phyloP scores from a whole-genome alignment of 2,329 filamentous ascomycete species.

The Cladophialophora psammophila region DNA sequence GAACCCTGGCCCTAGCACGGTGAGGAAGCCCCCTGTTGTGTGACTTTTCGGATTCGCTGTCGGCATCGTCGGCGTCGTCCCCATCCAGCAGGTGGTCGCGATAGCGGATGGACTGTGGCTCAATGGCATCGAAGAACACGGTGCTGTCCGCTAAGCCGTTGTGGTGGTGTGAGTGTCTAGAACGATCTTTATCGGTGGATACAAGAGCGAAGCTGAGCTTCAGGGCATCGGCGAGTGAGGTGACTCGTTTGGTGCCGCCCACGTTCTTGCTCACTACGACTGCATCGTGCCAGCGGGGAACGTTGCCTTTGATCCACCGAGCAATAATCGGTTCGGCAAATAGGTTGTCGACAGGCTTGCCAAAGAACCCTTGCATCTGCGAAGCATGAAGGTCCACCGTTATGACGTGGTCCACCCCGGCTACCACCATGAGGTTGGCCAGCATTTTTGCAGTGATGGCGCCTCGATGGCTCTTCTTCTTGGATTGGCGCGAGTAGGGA shows the following conservation, averaged over 20 bases:
- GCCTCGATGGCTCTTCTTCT: conserved; percentile 97
- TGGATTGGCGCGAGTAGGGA: conserved; percentile 98
- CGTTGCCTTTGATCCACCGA: conserved; percentile 91
- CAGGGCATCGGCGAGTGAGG: conserved; percentile 90
- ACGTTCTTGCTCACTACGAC: conserved; percentile 99
- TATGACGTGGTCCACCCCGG: conserved; percentile 95
- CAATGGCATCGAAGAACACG: conserved; percentile 72
- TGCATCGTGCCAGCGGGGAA: conserved; percentile 80
- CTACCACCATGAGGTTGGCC: conserved; percentile 90
- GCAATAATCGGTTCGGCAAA: conserved; percentile 95
- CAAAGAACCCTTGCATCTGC: conserved; percentile 99
- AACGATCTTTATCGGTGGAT: conserved; percentile 74
- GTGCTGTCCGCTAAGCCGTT: conserved; percentile 78
- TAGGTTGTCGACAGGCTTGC: conserved; percentile 95
- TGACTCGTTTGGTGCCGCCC: conserved; percentile 95
- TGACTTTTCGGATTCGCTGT: conserved; percentile 43
- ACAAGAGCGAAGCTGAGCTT: conserved; percentile 99
- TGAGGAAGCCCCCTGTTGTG: conserved; percentile 20
- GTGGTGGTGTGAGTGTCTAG: conserved; percentile 47
- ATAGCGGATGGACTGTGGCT: conserved; percentile 50
- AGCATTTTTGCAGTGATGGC: conserved; percentile 98
- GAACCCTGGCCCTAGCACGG: conserved; percentile 17
- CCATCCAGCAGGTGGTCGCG: conserved; percentile 32
- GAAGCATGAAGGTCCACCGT: conserved; percentile 94
- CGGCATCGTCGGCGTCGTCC: conserved; percentile 42